Percentiles rank a stretch among this genome's conserved stretches.
phyloP scores from a whole-genome alignment of 1,284 basidiomycete species.

The Inonotus obliquus region DNA sequence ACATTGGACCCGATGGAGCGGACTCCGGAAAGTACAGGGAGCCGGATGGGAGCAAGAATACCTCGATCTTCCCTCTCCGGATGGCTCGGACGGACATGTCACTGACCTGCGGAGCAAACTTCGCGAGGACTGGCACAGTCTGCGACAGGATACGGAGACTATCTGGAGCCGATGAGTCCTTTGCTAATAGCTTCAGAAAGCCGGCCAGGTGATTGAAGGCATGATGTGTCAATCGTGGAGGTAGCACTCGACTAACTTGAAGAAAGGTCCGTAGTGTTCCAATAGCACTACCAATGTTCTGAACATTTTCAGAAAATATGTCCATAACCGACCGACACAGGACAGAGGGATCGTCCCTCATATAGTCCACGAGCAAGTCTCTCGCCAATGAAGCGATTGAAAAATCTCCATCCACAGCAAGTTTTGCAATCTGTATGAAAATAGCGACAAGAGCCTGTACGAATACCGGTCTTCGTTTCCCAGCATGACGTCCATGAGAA shows the following conservation, averaged over 20 bases:
- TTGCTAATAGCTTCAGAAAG: conserved; percentile 56
- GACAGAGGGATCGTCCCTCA: conserved; percentile 70
- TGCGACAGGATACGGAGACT: conserved; percentile 50
- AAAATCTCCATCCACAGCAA: conserved; percentile 53
- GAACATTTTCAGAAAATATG: conserved; percentile 46
- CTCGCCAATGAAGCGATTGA: conserved; percentile 52
- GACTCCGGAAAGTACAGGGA: conserved; percentile 58
- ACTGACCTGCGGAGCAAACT: conserved; percentile 58
- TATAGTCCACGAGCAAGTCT: conserved; percentile 57
- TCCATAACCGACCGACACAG: conserved; percentile 64
- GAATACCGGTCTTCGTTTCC: conserved; percentile 60
- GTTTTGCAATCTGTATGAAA: conserved; percentile 46
- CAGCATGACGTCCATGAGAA: conserved; percentile 37
- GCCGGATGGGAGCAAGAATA: conserved; percentile 65
- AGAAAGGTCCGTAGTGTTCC: conserved; percentile 48
- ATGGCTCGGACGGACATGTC: conserved; percentile 73
- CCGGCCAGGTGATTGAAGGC: conserved; percentile 70
- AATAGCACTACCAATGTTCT: conserved; percentile 41
- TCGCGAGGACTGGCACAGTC: conserved; percentile 52
- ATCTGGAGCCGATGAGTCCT: conserved; percentile 38
- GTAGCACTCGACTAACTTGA: conserved; percentile 49
- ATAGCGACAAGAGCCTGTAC: conserved; percentile 53
- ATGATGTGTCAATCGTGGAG: conserved; percentile 63
- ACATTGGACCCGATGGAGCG: conserved; percentile 52
- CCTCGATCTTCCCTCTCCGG: conserved; percentile 68